Conservation (phyloP, 192 early-diverging fungal genomes). For the Coemansia umbellata region DNA sequence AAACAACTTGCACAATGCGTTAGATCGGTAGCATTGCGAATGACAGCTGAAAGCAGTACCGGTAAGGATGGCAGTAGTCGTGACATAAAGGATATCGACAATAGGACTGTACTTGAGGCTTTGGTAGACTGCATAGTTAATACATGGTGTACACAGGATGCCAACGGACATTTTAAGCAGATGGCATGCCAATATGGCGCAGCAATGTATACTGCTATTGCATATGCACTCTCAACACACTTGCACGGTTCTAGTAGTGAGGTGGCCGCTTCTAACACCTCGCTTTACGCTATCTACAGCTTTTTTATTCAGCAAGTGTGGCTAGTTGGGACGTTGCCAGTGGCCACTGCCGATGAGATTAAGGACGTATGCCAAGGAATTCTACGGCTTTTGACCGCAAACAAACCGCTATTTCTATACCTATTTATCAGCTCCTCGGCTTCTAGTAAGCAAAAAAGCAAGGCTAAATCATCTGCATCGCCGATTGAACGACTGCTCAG, state of each 20-base stretch:
- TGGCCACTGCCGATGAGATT: slow-evolving; percentile 1
- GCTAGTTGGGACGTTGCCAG: slow-evolving; percentile 22
- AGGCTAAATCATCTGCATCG: neutral
- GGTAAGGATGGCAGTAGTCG: neutral
- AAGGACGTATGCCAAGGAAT: slow-evolving; percentile 22
- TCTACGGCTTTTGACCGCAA: slow-evolving; percentile 27
- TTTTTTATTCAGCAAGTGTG: slow-evolving; percentile 29
- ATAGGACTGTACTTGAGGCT: neutral
- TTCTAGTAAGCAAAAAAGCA: neutral
- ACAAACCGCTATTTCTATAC: slow-evolving; percentile 13
- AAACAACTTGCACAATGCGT: slow-evolving; percentile 3
- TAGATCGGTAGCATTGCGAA: neutral
- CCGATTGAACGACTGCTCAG: slow-evolving; percentile 21
- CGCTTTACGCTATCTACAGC: neutral
- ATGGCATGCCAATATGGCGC: slow-evolving; percentile 19
- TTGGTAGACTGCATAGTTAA: neutral
- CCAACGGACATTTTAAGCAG: slow-evolving; percentile 26
- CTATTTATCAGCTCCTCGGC: neutral
- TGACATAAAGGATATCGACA: neutral
- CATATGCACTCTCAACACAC: slow-evolving; percentile 12
- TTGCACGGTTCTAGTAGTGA: neutral
- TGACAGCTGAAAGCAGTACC: neutral
- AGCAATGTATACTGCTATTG: slow-evolving; percentile 21
- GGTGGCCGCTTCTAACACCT: neutral
- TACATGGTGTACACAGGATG: slow-evolving; percentile 8